phyloP scores from a whole-genome alignment of 2,329 filamentous ascomycete species.

The Alternaria angustiovoidea region DNA sequence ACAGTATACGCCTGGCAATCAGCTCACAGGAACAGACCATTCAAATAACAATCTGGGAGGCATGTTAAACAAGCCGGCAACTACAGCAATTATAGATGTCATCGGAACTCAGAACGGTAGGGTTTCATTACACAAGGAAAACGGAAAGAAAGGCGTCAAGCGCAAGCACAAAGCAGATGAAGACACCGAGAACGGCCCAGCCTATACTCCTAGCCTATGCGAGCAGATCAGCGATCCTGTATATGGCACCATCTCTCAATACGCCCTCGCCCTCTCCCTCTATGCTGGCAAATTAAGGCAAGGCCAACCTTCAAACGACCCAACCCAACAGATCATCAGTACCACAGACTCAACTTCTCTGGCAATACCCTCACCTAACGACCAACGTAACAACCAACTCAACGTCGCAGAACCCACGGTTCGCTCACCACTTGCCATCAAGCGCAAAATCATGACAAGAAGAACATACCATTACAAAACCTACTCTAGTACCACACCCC shows the following conservation, averaged over 20 bases:
- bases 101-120: not conserved
- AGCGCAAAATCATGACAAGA: not conserved
- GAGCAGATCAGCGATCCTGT: not conserved
- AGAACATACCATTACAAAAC: not conserved
- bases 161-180: not conserved
- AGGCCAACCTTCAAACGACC: not conserved
- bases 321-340: not conserved
- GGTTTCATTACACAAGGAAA: not conserved
- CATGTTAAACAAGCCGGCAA: not conserved
- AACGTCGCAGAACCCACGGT: not conserved
- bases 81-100: not conserved
- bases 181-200: not conserved
- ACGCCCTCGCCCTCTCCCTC: not conserved
- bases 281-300: not conserved
- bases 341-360: not conserved
- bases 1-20: not conserved
- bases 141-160: not conserved
- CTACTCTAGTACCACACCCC: not conserved
- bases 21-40: not conserved
- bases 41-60: not conserved
- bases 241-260: not conserved
- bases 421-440: not conserved
- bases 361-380: not conserved
- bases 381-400: not conserved
- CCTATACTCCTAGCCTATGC: not conserved